Conservation (phyloP, 345 rosid genomes). For the Carallia pectinifolia region DNA sequence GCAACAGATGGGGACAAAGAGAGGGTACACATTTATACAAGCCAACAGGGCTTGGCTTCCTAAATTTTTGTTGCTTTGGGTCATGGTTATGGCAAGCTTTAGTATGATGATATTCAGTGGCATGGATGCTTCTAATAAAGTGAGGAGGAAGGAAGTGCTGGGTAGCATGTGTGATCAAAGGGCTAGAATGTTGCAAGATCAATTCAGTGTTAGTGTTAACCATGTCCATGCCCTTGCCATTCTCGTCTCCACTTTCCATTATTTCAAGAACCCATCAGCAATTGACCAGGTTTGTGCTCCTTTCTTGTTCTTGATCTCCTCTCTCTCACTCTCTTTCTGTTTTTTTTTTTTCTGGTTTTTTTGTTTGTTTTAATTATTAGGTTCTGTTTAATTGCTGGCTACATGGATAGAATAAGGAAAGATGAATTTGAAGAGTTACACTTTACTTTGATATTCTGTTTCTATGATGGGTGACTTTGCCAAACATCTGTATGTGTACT, state of each 20-base stretch:
- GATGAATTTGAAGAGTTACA: background rate
- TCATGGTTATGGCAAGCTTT: constrained; percentile 42
- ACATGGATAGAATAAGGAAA: background rate
- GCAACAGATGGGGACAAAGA: constrained; percentile 47
- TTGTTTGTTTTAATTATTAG: background rate
- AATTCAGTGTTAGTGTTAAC: constrained; percentile 91
- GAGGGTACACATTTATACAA: constrained; percentile 66
- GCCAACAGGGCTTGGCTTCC: constrained; percentile 68
- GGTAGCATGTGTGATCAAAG: constrained; percentile 93
- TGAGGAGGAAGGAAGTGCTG: constrained; percentile 71
- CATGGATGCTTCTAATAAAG: constrained; percentile 63
- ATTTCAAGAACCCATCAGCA: constrained; percentile 89
- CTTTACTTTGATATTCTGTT: background rate
- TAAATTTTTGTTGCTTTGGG: constrained; percentile 53
- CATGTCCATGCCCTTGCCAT: constrained; percentile 98
- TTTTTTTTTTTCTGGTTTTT: background rate
- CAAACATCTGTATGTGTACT: background rate
- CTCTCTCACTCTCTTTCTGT: no score
- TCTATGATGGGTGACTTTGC: background rate
- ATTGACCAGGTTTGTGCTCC: constrained; percentile 79
- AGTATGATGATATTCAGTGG: constrained; percentile 47
- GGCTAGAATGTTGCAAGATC: constrained; percentile 98
- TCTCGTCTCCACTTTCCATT: constrained; percentile 95
- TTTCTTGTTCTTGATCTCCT: background rate
- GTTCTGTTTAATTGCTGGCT: constrained; percentile 3